These are phyloP conservation scores for Magnusiomyces paraingens DNA, from an alignment of 1,139 yeast genomes.

Conservation along the genomic window DNA sequence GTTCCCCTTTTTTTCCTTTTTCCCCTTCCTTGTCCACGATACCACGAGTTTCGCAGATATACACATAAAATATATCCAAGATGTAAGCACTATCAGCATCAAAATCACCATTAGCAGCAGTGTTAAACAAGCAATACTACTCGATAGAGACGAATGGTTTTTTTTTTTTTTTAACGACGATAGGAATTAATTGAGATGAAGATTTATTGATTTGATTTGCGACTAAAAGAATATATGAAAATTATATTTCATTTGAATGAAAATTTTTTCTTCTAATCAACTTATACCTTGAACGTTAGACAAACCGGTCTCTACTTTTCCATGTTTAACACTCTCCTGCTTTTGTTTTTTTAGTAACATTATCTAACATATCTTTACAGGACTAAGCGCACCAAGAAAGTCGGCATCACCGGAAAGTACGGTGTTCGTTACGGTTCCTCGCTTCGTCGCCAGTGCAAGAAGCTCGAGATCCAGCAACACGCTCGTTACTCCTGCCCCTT, in stretches of 20 bases:
- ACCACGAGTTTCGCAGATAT: constrained; percentile 1
- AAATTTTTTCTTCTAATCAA: too few relatives aligned
- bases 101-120: too few relatives aligned
- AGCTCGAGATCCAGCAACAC: constrained; percentile 98
- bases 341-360: too few relatives aligned
- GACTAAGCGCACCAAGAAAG: constrained; percentile 99
- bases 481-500: constrained; percentile 98
- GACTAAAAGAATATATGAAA: background rate
- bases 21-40: constrained; percentile 4
- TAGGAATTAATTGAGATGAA: too few relatives aligned
- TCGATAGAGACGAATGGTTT: too few relatives aligned
- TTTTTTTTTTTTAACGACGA: too few relatives aligned
- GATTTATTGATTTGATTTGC: background rate
- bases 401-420: constrained; percentile 99
- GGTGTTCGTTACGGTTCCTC: constrained; percentile 99
- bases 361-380: constrained; percentile 36
- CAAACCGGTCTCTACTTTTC: too few relatives aligned
- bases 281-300: too few relatives aligned
- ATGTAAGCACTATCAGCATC: background rate
- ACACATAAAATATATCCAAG: constrained; percentile 2
- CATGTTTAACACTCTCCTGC: too few relatives aligned
- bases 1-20: background rate
- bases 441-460: constrained; percentile 99
- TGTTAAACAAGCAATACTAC: too few relatives aligned
- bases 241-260: background rate